Evolutionary conservation across 352 stramenopile species (phyloP), one percentile per base, ranked within the genome.

Genomic region (Phytophthora syringae): DNA sequence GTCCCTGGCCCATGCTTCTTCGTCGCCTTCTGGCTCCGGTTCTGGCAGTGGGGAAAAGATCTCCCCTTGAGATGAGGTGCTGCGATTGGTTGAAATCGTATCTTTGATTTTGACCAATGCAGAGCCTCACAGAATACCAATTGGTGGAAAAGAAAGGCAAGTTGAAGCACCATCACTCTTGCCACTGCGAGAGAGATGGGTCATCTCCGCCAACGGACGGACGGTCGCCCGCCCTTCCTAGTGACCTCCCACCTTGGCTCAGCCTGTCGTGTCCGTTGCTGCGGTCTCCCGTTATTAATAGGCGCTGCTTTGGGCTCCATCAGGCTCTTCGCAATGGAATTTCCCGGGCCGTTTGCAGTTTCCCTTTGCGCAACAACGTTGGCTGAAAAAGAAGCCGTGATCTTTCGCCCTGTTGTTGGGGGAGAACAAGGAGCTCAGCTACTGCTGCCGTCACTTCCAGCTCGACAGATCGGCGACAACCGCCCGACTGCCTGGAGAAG

Each of bases 1-100:
- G 88, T 36, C 88, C 86, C 56, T 96, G 88, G 10, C 88, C 88
- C 88, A 96, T 96, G 27, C 30, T 62, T 62, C 67, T 65, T 58
- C 54, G 25, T 50, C 47, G 52, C 49, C 45, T 64, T 50, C 48
- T 32, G 27, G 5, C 9, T 28, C 18, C 40, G 34, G 56, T 62
- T 22, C n/a, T 18, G 49, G 51, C 32, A 63, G 42, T 39, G 44
- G 7, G n/a, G 7, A 36, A 74, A 74, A 77, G 70, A 77, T 77
- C 67, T 68, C 44, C 52, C 52, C 58, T 25, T 30, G n/a, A n/a
- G n/a, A n/a, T 20, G 18, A 24, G 20, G 21, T 20, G 5, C 3
- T 43, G 37, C 6, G 36, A 57, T 53, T 55, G 12, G 7, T 9
- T 22, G 36, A 55, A 39, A 39, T 39, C 32, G 13, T 9, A 47